Percentiles rank a stretch among this genome's conserved stretches.
Evolutionary conservation across 768 basidiomycete genomes (phyloP).

Genomic region (Pleurotus eryngii): DNA sequence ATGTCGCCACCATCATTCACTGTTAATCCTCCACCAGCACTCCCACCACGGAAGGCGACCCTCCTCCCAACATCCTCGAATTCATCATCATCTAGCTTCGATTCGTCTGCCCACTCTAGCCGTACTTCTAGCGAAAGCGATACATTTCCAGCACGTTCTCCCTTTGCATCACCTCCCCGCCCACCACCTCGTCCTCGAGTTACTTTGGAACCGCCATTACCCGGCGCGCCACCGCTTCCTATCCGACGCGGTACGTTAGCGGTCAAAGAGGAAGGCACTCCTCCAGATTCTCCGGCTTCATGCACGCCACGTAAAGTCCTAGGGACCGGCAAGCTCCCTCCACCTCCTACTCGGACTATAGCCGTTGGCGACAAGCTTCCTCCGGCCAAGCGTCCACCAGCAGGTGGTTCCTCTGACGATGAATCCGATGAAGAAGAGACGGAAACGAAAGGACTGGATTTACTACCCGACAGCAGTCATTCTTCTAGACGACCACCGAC

Average conservation of each 20-base stretch:
- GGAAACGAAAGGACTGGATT: conserved; percentile 40
- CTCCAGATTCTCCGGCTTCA: conserved; percentile 15
- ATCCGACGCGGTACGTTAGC: conserved; percentile 32
- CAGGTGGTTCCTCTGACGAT: conserved; percentile 36
- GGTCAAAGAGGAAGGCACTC: conserved; percentile 12
- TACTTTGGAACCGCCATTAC: conserved; percentile 10
- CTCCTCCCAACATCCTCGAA: neutral
- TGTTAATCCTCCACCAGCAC: conserved; percentile 6
- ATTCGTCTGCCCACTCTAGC: conserved; percentile 32
- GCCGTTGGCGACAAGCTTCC: conserved; percentile 69
- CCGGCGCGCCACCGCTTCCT: conserved; percentile 43
- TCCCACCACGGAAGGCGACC: conserved; percentile 6
- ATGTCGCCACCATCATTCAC: neutral
- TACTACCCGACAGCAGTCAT: conserved; percentile 64
- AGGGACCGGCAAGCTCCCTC: conserved; percentile 47
- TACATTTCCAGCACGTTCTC: conserved; percentile 9
- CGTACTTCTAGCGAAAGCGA: conserved; percentile 37
- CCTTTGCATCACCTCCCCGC: conserved; percentile 22
- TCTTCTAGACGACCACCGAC: conserved; percentile 57
- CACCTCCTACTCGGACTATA: conserved; percentile 75
- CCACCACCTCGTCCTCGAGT: conserved; percentile 34
- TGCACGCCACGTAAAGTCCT: conserved; percentile 36
- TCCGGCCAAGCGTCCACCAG: conserved; percentile 45
- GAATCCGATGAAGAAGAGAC: conserved; percentile 64
- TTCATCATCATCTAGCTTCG: conserved; percentile 1